Evolutionary conservation across 129 eudicot species (phyloP).

Genomic region (Escallonia rubra): DNA sequence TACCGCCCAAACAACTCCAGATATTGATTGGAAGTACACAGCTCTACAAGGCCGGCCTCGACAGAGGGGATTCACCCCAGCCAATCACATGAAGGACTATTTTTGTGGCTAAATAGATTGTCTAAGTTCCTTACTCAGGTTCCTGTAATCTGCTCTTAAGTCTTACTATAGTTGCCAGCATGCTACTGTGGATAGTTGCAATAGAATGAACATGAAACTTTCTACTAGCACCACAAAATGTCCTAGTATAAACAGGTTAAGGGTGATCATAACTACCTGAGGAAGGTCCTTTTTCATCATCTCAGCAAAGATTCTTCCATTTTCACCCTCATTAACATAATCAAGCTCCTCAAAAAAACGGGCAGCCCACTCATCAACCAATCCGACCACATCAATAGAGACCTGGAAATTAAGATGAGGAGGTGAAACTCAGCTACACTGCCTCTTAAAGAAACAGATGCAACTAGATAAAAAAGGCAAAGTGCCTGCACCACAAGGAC

Average conservation of each 20-base stretch:
- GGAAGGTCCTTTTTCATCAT: conserved; percentile 99
- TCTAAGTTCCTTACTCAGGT: background rate
- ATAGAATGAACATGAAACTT: background rate
- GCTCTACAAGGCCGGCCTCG: background rate
- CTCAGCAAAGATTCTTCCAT: conserved; percentile 91
- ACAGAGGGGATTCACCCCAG: background rate
- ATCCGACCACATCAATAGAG: conserved; percentile 96
- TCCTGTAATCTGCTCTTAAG: background rate
- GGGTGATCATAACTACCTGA: conserved; percentile 47
- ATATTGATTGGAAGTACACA: no score
- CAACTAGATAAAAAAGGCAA: background rate
- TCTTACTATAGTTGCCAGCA: background rate
- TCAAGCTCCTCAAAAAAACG: conserved; percentile 99
- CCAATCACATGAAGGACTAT: background rate
- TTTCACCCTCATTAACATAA: conserved; percentile 96
- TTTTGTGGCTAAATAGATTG: no score
- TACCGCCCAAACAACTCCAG: no score
- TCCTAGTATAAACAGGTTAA: background rate
- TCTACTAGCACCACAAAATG: background rate
- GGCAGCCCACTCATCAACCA: conserved; percentile 99
- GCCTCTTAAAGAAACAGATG: conserved; percentile 3
- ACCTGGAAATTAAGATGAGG: conserved; percentile 31
- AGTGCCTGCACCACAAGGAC: background rate
- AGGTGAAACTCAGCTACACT: conserved; percentile 15
- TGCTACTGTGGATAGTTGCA: background rate